Base-by-base conservation (phyloP, 2,329 filamentous ascomycete species). In the Penicillium sp. region DNA sequence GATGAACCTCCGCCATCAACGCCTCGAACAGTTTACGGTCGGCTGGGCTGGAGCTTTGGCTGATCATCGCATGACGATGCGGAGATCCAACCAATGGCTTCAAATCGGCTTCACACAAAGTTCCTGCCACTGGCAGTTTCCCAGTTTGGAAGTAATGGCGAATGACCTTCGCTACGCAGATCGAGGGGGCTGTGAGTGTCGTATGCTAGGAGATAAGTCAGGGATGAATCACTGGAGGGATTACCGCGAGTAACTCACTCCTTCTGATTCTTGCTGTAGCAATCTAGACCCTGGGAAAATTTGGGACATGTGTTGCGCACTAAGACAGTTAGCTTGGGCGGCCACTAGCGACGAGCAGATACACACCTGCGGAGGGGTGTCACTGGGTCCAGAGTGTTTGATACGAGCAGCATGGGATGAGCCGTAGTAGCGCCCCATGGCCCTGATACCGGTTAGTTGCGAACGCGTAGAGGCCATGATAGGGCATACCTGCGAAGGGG, bases 371-470 rank as follows among this genome's bases (percentile, higher is more conserved):
- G 55, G 46, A 86, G 67, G 3, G 83, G 83, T 0, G 83, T 86
- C 1, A 86, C 81, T 0, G 85, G 84, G 54, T 86, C 84, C 15
- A 80, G 74, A 0, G 78, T 80, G 62, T 82, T 85, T 35, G 79
- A 80, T 13, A 85, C 70, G 63, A 84, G 82, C 7, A 86, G 73
- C 32, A 86, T 72, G 0, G 84, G 84, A 58, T 82, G 77, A 6
- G 76, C 67, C 1, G 71, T 71, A n/a, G 64, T 60, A 29, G 65
- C 67, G 40, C 64, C 66, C 40, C 63, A 62, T 21, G 68, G 66
- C 7, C 61, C 66, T 70, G 15, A 35, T 29, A 32, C 18, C 10
- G 16, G 34, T 58, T 10, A 57, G 40, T 3, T n/a, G 6, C 18
- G 9, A 29, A 41, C 3, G 15, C 15, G n/a, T 13, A 15, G 6